These are phyloP conservation scores for Talaromyces sp. DNA, from an alignment of 2,329 filamentous ascomycete species.

Conservation along the genomic window DNA sequence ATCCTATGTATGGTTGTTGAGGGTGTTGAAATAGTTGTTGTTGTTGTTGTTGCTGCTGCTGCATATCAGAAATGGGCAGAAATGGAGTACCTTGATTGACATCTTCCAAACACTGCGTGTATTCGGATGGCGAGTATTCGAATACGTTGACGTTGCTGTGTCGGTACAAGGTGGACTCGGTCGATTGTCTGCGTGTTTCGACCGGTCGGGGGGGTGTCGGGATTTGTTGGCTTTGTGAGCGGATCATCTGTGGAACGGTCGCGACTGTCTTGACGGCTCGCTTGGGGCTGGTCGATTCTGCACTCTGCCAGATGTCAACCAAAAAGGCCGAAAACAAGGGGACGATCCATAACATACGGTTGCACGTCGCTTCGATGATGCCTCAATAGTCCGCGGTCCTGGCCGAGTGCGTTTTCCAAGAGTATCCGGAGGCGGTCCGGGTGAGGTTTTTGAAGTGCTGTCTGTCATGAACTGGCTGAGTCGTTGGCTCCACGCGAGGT, in stretches of 20 bases:
- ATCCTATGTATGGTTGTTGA: constrained; percentile 17
- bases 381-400: constrained; percentile 40
- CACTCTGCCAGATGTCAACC: constrained; percentile 45
- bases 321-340: constrained; percentile 22
- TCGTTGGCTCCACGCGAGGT: constrained; percentile 40
- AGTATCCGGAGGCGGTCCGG: constrained; percentile 29
- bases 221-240: constrained; percentile 39
- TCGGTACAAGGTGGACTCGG: constrained; percentile 28
- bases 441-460: constrained; percentile 21
- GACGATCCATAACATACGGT: constrained; percentile 37
- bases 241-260: constrained; percentile 30
- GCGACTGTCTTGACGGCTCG: constrained; percentile 21
- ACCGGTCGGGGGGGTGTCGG: constrained; percentile 29
- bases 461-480: constrained; percentile 39
- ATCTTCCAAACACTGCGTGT: constrained; percentile 37
- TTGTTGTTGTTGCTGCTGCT: constrained; percentile 20
- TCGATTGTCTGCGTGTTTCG: constrained; percentile 30
- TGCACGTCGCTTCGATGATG: constrained; percentile 43
- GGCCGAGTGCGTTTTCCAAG: constrained; percentile 44
- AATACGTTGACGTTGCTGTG: constrained; percentile 39
- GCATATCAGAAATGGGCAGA: constrained; percentile 25
- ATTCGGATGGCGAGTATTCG: constrained; percentile 44
- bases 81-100: constrained; percentile 22
- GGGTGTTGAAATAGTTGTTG: constrained; percentile 24
- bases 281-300: constrained; percentile 35